A percentile compares a stretch with the other conserved stretches of the same genome.
Evolutionary conservation across 805 yeast species (phyloP).

Genomic region (Teunomyces lycoperdinae): DNA sequence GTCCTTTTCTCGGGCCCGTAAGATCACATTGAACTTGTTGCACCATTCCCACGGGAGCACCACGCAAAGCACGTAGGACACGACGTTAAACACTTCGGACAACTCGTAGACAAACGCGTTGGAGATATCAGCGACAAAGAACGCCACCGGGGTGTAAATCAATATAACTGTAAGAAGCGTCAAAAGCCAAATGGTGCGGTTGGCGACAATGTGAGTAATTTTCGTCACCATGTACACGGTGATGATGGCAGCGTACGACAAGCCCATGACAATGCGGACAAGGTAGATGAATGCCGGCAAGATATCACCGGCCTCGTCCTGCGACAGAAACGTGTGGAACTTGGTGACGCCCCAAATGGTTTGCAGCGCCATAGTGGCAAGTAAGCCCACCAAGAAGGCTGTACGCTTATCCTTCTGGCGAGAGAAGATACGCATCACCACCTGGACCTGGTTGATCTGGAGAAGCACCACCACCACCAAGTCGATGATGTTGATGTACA

Average conservation of each 20-base stretch:
- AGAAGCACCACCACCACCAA: constrained; percentile 55
- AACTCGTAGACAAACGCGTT: constrained; percentile 72
- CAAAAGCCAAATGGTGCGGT: constrained; percentile 50
- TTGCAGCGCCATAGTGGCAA: constrained; percentile 54
- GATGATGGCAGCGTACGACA: constrained; percentile 65
- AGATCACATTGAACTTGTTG: constrained; percentile 57
- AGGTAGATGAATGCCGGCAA: constrained; percentile 74
- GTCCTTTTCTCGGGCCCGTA: constrained; percentile 59
- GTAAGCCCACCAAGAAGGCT: constrained; percentile 56
- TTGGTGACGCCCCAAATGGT: constrained; percentile 68
- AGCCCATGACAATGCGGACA: constrained; percentile 66
- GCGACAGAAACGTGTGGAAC: constrained; percentile 37
- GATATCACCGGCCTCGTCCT: constrained; percentile 50
- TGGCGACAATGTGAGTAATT: constrained; percentile 47
- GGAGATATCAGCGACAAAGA: constrained; percentile 74
- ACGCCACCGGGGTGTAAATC: constrained; percentile 59
- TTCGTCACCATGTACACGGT: constrained; percentile 54
- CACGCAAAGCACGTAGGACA: constrained; percentile 67
- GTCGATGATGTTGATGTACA: constrained; percentile 54
- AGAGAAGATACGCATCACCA: constrained; percentile 63
- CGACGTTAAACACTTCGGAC: constrained; percentile 70
- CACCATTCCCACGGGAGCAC: constrained; percentile 87
- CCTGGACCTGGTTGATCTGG: constrained; percentile 69
- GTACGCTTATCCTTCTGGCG: constrained; percentile 67
- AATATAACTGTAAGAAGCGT: constrained; percentile 54